Evolutionary conservation across 495 filamentous ascomycete genomes (phyloP), one percentile per base, ranked within the genome.

Genomic region (Annulohypoxylon bovei): DNA sequence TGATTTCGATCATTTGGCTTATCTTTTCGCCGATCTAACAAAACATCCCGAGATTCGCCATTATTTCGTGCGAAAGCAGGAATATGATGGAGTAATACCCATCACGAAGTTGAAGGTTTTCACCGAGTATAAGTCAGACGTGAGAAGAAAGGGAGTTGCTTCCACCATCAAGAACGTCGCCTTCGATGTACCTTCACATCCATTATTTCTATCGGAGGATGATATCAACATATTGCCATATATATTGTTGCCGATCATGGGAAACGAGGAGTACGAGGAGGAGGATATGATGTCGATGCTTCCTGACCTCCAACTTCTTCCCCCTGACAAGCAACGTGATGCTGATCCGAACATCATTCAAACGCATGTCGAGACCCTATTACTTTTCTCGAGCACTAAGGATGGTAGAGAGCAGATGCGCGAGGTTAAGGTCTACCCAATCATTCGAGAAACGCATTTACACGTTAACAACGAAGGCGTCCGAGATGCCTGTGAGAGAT

Each of bases 21-120:
- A 98, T 75, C 81, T 97, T 49, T 95, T 98, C 78, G 95, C 95
- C 35, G 95, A 99, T 71, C 80, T 99, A 2, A 91, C 94, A 6
- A 95, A 97, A 75, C 84, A 89, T 67, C 81, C 86, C 18, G 83
- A 90, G 74, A 88, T 93, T 4, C 88, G 92, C n/a, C 74, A 86
- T 22, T 94, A 96, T 80, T 92, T 98, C 70, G 83, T 91, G 6
- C 84, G 81, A 2, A 86, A 83, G 54, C 92, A 93, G 72, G 84
- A 86, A 6, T 94, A 96, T 76, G 93, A 96, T 76, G 80, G 75
- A 1, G 86, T 93, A n/a, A 85, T 97, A 6, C 93, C 95, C 1
- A 82, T 95, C 59, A 91, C 91, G 49, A 98, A 98, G 81, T 82
- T 97, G 50, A 90, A 89, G 35, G 93, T 98, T 39, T 97, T 98